Evolutionary conservation across 1,139 yeast genomes (phyloP).

Genomic region (Eremothecium cymbalariae): DNA sequence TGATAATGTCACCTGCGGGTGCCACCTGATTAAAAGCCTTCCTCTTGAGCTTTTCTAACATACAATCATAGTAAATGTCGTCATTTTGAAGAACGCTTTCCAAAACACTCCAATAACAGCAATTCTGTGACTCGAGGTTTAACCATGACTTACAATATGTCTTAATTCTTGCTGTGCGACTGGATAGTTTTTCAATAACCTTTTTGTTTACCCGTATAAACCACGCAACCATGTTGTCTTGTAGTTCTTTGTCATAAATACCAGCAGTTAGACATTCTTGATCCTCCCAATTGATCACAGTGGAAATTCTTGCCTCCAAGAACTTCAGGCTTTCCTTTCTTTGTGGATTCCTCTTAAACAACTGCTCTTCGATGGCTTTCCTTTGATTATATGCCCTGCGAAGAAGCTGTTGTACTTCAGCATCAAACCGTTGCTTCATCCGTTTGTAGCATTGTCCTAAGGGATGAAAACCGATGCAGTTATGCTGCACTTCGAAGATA

Average conservation of each 20-base stretch:
- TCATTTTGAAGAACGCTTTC: neutral
- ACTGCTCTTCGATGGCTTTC: neutral
- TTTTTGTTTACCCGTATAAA: neutral
- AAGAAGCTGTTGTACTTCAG: neutral
- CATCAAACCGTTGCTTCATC: constrained; percentile 1
- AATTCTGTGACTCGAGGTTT: neutral
- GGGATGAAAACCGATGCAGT: neutral
- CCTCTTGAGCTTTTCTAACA: constrained; percentile 1
- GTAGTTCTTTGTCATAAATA: neutral
- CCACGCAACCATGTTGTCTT: constrained; percentile 1
- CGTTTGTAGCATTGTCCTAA: constrained; percentile 1
- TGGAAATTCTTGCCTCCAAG: neutral
- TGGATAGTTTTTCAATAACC: constrained; percentile 1
- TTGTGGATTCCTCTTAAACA: neutral
- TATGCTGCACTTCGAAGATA: neutral
- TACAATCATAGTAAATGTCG: constrained; percentile 2
- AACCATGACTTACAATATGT: constrained; percentile 5
- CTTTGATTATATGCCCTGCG: neutral
- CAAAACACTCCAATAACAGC: constrained; percentile 1
- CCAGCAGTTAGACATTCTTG: neutral
- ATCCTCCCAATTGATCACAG: neutral
- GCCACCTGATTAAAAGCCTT: no score
- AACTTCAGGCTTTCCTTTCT: neutral
- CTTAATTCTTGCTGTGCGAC: neutral
- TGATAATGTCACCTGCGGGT: no score